A percentile compares a stretch with the other conserved stretches of the same genome.
phyloP scores from a whole-genome alignment of 139 green algal species.

The Tetraselmis striata region DNA sequence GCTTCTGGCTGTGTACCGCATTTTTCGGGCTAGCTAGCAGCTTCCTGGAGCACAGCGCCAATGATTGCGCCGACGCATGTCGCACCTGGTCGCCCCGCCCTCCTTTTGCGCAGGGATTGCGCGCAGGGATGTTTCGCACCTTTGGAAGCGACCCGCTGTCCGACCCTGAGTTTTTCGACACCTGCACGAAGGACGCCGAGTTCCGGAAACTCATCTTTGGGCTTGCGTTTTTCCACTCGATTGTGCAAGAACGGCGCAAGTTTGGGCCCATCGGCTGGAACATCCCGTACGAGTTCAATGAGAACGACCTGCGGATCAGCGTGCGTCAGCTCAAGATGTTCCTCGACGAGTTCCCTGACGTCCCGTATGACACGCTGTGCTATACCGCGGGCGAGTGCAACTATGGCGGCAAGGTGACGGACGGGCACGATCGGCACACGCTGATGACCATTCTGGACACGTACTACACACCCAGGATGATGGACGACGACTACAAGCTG shows the following conservation, averaged over 20 bases:
- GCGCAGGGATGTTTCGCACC: slow-evolving; percentile 46
- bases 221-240: slow-evolving; percentile 68
- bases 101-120: slow-evolving; percentile 22
- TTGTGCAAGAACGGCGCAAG: slow-evolving; percentile 66
- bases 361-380: slow-evolving; percentile 56
- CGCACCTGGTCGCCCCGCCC: too few relatives aligned
- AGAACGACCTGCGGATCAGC: slow-evolving; percentile 68
- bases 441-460: slow-evolving; percentile 62
- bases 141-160: slow-evolving; percentile 66
- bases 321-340: slow-evolving; percentile 75
- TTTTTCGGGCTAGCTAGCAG: too few relatives aligned
- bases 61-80: too few relatives aligned
- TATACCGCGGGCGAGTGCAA: slow-evolving; percentile 57
- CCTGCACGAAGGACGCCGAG: slow-evolving; percentile 42
- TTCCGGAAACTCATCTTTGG: slow-evolving; percentile 69
- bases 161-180: slow-evolving; percentile 58
- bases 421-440: slow-evolving; percentile 64
- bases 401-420: slow-evolving; percentile 58
- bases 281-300: slow-evolving; percentile 78
- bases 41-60: too few relatives aligned
- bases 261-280: slow-evolving; percentile 79
- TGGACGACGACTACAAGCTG: slow-evolving; percentile 40
- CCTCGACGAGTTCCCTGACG: slow-evolving; percentile 68
- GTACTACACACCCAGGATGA: slow-evolving; percentile 50
- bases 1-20: slow-evolving; percentile 4